Base-by-base conservation (phyloP, 164 flowering plant species). In the Vitis cinerea region DNA sequence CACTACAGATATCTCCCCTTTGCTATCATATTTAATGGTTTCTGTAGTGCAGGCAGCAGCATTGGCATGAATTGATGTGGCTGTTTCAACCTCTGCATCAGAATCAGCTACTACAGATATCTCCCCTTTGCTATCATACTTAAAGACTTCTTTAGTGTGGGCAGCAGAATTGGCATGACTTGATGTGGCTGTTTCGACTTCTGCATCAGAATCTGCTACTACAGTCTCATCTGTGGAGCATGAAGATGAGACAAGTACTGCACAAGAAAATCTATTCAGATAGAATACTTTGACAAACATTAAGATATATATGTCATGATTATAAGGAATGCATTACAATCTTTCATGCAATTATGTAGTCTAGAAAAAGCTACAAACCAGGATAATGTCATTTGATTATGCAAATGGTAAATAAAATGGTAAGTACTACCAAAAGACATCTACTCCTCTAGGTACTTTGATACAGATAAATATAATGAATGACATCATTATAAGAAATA, bases 141-240 rank as follows among this genome's bases (percentile, higher is more conserved):
- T 75, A 54, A 72, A 51, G 29, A 70, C 66, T 73, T 54, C 75
- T 30, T 73, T 63, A 57, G 70, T 49, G 63, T 57, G 56, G 56
- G 60, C 64, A 59, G 68, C 69, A 27, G 55, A 68, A 62, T 70
- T 69, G 59, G 64, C 65, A 56, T 2, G 71, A 70, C 61, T 50
- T 52, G 87, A 75, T 63, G 78, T 63, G 10, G 79, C 81, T 23
- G 87, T 83, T 67, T 92, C 97, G 48, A 48, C 75, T 75, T 94
- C 98, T 47, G 68, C 83, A 74, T 94, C 97, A 67, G 98, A 92
- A 79, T 94, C 97, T 62, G 91, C 98, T 47, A 94, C 97, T 31
- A 90, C 84, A 23, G 97, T 94, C 87, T 90, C 97, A 47, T 88
- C 95, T 4, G 97, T 90, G 61, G 98, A 90, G 86, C 91, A 88